Evolutionary conservation across 129 eudicot genomes (phyloP).

Genomic region (Chrysanthemum lavandulifolium): DNA sequence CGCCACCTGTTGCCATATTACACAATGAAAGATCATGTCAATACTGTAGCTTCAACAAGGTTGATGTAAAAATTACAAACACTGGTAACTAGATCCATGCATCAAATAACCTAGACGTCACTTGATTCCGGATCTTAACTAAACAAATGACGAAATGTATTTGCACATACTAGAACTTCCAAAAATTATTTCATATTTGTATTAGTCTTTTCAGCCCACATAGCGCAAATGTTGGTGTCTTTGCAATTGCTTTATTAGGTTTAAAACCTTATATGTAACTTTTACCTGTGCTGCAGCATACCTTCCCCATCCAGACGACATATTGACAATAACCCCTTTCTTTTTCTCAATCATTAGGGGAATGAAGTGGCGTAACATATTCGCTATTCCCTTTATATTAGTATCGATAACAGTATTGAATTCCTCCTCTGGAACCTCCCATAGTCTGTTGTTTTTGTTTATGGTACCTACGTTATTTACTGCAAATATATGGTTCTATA

Average conservation of each 20-base stretch:
- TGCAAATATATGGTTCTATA: conserved; percentile 23
- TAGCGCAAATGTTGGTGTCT: too few species aligned
- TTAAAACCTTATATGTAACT: neutral
- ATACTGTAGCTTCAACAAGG: too few species aligned
- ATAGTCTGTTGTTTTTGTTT: conserved; percentile 78
- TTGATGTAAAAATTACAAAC: too few species aligned
- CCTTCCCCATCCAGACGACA: conserved; percentile 99
- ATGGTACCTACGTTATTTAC: conserved; percentile 97
- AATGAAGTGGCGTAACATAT: conserved; percentile 84
- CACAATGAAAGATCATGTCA: too few species aligned
- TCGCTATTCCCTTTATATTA: conserved; percentile 80
- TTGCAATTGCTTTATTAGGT: too few species aligned
- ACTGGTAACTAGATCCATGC: too few species aligned
- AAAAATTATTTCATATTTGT: too few species aligned
- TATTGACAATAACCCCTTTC: conserved; percentile 84
- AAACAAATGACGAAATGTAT: too few species aligned
- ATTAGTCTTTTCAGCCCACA: too few species aligned
- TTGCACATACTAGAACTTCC: too few species aligned
- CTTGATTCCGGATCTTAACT: too few species aligned
- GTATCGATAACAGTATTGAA: conserved; percentile 89
- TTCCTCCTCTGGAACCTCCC: conserved; percentile 97
- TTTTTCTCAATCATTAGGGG: conserved; percentile 87
- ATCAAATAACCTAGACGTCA: too few species aligned
- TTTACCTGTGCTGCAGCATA: conserved; percentile 97
- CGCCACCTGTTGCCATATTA: conserved; percentile 60